phyloP scores from a whole-genome alignment of 202 grass and related monocot species.

The Setaria italica region DNA sequence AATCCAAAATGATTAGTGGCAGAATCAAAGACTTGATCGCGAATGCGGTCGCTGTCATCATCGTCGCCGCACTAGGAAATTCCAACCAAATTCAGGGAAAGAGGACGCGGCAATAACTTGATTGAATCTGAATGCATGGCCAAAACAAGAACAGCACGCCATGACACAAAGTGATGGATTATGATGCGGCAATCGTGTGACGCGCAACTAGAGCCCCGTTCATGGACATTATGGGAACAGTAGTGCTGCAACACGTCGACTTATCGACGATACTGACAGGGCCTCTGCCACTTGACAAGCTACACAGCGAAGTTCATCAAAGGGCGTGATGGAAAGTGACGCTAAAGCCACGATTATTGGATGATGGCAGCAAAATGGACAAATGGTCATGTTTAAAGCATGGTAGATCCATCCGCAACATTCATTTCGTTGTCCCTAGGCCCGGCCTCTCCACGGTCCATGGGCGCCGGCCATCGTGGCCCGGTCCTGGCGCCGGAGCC shows the following conservation, averaged over 20 bases:
- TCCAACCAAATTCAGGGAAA: not conserved
- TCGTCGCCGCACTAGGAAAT: not conserved
- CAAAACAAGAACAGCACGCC: not conserved
- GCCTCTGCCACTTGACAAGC: not conserved
- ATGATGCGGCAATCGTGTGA: not conserved
- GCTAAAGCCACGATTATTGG: slow-evolving; percentile 1
- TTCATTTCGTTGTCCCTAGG: not conserved
- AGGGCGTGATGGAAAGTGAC: not conserved
- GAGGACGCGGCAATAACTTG: too few relatives aligned
- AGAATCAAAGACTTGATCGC: not conserved
- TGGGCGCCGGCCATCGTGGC: slow-evolving; percentile 40
- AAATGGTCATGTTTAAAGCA: not conserved
- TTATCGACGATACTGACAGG: not conserved
- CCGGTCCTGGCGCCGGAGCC: slow-evolving; percentile 52
- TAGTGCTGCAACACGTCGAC: not conserved
- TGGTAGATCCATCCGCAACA: not conserved
- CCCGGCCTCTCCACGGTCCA: slow-evolving; percentile 2
- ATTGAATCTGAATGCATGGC: not conserved
- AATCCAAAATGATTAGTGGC: slow-evolving; percentile 2
- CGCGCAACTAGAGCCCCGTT: not conserved
- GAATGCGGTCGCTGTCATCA: not conserved
- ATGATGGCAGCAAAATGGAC: not conserved
- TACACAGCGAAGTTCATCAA: slow-evolving; percentile 27
- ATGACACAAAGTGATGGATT: not conserved
- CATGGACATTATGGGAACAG: not conserved